phyloP scores from a whole-genome alignment of 2,329 filamentous ascomycete genomes.

The Lithohypha guttulata region DNA sequence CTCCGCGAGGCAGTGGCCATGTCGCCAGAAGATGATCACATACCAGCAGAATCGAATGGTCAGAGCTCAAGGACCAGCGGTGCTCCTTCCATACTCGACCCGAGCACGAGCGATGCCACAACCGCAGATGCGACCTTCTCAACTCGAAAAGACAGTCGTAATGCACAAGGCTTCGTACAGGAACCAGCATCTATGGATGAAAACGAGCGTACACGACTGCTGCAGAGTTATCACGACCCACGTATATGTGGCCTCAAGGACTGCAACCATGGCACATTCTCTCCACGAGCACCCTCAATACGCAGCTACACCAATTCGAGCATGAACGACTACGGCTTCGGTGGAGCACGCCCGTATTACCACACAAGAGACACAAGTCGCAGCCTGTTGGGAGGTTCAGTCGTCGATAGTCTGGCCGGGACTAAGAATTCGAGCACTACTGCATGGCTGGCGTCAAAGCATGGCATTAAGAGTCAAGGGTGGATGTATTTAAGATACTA shows the following conservation, averaged over 20 bases:
- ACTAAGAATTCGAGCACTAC: conserved; percentile 53
- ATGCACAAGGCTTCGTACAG: conserved; percentile 9
- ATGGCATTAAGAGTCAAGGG: conserved; percentile 62
- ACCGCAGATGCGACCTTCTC: conserved; percentile 11
- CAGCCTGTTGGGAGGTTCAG: too few relatives aligned
- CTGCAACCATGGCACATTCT: conserved; percentile 68
- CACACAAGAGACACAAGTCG: conserved; percentile 16
- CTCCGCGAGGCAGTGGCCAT: conserved; percentile 17
- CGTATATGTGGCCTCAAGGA: conserved; percentile 31
- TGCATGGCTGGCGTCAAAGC: conserved; percentile 56
- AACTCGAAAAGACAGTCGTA: conserved; percentile 6
- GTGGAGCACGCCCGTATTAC: conserved; percentile 17
- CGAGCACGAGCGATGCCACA: conserved; percentile 8
- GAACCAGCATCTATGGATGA: conserved; percentile 20
- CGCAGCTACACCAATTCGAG: conserved; percentile 29
- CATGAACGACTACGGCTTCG: conserved; percentile 21
- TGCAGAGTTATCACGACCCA: conserved; percentile 30
- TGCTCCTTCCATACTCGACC: conserved; percentile 10
- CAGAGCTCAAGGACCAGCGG: background rate
- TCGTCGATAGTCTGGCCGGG: conserved; percentile 28
- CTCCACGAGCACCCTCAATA: conserved; percentile 50
- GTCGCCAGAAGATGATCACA: conserved; percentile 17
- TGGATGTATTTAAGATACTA: conserved; percentile 91
- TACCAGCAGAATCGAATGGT: background rate
- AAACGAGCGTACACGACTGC: conserved; percentile 28